Conservation (phyloP, 345 rosid species). For the Hypericum perforatum region DNA sequence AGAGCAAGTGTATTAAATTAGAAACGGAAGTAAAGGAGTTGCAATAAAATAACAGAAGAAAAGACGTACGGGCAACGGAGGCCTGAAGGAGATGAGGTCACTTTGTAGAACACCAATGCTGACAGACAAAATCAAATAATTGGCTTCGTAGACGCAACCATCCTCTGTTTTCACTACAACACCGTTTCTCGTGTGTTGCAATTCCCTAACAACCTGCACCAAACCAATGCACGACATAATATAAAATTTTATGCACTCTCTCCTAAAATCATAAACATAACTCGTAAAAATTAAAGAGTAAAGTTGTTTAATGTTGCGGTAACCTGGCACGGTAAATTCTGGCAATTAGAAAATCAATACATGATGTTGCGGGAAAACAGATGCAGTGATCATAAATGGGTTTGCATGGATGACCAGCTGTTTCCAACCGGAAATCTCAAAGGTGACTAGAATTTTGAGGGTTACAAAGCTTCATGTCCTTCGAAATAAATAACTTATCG, state of each 20-base stretch:
- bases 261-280: too few relatives aligned
- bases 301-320: too few relatives aligned
- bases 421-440: too few relatives aligned
- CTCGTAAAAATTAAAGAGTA: too few relatives aligned
- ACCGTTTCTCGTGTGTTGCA: not conserved
- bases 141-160: not conserved
- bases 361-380: too few relatives aligned
- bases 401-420: too few relatives aligned
- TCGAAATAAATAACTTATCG: too few relatives aligned
- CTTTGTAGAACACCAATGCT: not conserved
- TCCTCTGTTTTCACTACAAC: not conserved
- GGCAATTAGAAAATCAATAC: not conserved
- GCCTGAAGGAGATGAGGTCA: not conserved
- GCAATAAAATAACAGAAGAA: not conserved
- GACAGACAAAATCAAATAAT: constrained; percentile 5
- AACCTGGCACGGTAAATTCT: not conserved
- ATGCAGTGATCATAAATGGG: too few relatives aligned
- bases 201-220: constrained; percentile 2
- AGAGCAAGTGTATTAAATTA: constrained; percentile 7
- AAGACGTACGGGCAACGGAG: not conserved
- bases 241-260: too few relatives aligned
- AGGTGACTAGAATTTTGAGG: too few relatives aligned
- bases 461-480: too few relatives aligned
- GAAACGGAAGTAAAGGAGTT: not conserved
- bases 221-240: not conserved